These are phyloP conservation scores for Dillenia turbinata DNA, from an alignment of 164 flowering plant species.

Conservation along the genomic window DNA sequence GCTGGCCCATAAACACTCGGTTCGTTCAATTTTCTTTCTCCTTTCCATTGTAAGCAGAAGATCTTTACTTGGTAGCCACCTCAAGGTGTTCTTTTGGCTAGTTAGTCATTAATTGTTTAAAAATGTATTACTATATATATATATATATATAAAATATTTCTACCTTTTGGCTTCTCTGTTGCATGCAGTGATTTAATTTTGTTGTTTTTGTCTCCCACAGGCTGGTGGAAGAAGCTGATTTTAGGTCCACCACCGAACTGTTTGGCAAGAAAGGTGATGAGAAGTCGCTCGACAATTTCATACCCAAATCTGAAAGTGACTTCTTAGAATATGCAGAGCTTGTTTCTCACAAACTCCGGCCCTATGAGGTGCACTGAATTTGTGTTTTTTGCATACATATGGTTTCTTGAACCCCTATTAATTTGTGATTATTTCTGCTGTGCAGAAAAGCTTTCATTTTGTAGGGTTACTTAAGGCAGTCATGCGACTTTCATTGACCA, in stretches of 20 bases:
- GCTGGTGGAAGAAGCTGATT: slow-evolving; percentile 96
- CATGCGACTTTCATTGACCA: slow-evolving; percentile 74
- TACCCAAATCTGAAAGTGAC: slow-evolving; percentile 90
- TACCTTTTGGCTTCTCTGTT: too few relatives aligned
- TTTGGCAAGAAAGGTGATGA: slow-evolving; percentile 66
- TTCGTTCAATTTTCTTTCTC: too few relatives aligned
- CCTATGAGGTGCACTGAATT: slow-evolving; percentile 56
- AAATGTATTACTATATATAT: too few relatives aligned
- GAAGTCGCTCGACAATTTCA: slow-evolving; percentile 74
- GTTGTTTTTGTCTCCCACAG: slow-evolving; percentile 29
- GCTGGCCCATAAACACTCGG: too few relatives aligned
- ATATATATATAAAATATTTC: too few relatives aligned
- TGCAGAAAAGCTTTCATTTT: slow-evolving; percentile 94
- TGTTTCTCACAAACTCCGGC: slow-evolving; percentile 65
- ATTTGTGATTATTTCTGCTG: not conserved
- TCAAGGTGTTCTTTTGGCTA: too few relatives aligned
- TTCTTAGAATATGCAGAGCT: slow-evolving; percentile 91
- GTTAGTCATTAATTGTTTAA: too few relatives aligned
- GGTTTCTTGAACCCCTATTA: not conserved
- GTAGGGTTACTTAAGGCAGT: slow-evolving; percentile 76
- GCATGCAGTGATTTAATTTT: not conserved
- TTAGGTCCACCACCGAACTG: slow-evolving; percentile 67
- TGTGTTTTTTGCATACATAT: not conserved
- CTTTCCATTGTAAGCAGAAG: too few relatives aligned
- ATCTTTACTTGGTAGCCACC: too few relatives aligned